phyloP scores from a whole-genome alignment of 768 basidiomycete species.

The Ramaria sp. region DNA sequence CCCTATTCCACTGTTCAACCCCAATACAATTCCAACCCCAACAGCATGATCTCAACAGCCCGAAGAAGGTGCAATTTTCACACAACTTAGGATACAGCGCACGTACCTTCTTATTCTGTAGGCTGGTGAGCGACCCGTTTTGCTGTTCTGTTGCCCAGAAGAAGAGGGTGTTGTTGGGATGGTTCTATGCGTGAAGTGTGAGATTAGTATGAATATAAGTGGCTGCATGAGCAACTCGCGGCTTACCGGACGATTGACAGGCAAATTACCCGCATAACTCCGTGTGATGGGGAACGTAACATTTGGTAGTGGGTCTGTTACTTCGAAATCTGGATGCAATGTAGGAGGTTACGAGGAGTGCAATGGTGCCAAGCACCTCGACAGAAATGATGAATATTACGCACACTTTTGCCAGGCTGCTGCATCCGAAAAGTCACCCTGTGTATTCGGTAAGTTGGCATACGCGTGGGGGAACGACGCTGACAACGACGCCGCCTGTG shows the following conservation, averaged over 20 bases:
- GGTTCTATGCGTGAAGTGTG: constrained; percentile 20
- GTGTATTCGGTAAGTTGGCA: constrained; percentile 15
- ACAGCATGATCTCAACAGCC: too few relatives aligned
- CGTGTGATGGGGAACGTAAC: constrained; percentile 39
- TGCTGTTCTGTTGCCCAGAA: constrained; percentile 53
- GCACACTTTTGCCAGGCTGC: constrained; percentile 54
- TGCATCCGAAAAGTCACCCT: constrained; percentile 20
- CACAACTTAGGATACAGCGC: too few relatives aligned
- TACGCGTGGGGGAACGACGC: constrained; percentile 18
- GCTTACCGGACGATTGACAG: constrained; percentile 34
- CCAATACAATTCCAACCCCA: too few relatives aligned
- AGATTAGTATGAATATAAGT: background rate
- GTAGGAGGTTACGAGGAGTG: background rate
- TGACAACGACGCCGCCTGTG: background rate
- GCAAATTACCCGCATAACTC: constrained; percentile 56
- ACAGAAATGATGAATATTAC: constrained; percentile 13
- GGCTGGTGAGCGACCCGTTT: constrained; percentile 40
- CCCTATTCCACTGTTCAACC: too few relatives aligned
- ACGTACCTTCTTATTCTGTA: too few relatives aligned
- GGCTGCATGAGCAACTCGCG: background rate
- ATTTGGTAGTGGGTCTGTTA: constrained; percentile 45
- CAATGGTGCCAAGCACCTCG: too few relatives aligned
- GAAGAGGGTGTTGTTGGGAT: constrained; percentile 57
- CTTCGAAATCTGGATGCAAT: constrained; percentile 40
- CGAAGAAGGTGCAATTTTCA: too few relatives aligned